These are phyloP conservation scores for Syncephalis fuscata DNA, from an alignment of 371 early-diverging fungal genomes.

Conservation along the genomic window DNA sequence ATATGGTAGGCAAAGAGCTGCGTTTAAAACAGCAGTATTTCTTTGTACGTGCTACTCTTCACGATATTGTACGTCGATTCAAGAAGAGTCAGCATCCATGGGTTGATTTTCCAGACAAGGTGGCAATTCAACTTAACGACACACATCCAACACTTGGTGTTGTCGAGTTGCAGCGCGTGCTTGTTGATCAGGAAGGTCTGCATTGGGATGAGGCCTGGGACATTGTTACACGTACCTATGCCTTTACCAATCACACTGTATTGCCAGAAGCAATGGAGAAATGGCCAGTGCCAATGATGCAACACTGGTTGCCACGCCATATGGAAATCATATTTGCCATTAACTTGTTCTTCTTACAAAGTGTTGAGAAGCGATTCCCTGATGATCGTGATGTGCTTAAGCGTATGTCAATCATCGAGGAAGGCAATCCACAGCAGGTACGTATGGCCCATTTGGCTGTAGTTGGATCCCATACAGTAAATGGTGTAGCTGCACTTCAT, in stretches of 20 bases:
- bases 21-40: constrained; percentile 91
- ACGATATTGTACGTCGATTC: constrained; percentile 77
- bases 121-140: constrained; percentile 86
- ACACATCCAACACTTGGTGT: constrained; percentile 68
- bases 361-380: constrained; percentile 63
- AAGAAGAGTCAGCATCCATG: constrained; percentile 63
- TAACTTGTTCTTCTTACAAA: constrained; percentile 86
- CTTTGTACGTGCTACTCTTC: constrained; percentile 75
- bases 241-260: constrained; percentile 92
- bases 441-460: constrained; percentile 38
- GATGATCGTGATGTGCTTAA: constrained; percentile 72
- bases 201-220: constrained; percentile 87
- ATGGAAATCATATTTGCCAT: constrained; percentile 91
- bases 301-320: constrained; percentile 76
- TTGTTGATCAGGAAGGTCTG: constrained; percentile 74
- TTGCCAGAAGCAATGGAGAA: constrained; percentile 89
- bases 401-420: constrained; percentile 80
- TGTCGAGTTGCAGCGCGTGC: constrained; percentile 72
- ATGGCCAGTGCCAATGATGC: constrained; percentile 82
- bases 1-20: constrained; percentile 78
- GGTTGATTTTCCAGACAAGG: constrained; percentile 73
- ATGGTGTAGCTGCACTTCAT: constrained; percentile 86
- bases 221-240: constrained; percentile 71
- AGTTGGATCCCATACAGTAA: constrained; percentile 71
- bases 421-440: constrained; percentile 69